Evolutionary conservation across 768 basidiomycete species (phyloP).

Genomic region (Boletus rufocinnamomeus): DNA sequence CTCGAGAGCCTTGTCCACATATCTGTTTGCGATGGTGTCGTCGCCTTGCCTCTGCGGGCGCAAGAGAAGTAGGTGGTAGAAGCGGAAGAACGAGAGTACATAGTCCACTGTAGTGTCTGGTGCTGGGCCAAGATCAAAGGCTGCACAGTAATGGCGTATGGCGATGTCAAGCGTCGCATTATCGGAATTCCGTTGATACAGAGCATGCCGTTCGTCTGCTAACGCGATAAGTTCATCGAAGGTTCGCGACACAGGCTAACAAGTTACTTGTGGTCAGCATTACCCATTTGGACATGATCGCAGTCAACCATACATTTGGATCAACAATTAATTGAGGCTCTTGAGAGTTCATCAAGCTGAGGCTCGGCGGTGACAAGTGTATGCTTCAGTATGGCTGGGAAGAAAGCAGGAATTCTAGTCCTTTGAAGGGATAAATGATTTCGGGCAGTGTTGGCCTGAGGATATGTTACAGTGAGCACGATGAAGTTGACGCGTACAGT

Average conservation of each 20-base stretch:
- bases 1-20: conserved; percentile 14
- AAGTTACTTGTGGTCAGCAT: not conserved
- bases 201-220: conserved; percentile 9
- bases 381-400: not conserved
- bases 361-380: not conserved
- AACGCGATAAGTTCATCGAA: conserved; percentile 15
- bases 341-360: not conserved
- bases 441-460: not conserved
- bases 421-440: not conserved
- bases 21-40: not conserved
- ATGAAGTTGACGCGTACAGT: too few species aligned
- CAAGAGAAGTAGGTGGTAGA: conserved; percentile 2
- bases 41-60: not conserved
- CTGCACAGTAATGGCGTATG: conserved; percentile 16
- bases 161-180: conserved; percentile 9
- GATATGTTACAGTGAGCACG: not conserved
- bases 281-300: not conserved
- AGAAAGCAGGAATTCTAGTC: not conserved
- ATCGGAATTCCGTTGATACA: conserved; percentile 8
- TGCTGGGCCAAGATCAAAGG: conserved; percentile 19
- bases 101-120: conserved; percentile 5
- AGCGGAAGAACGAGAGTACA: conserved; percentile 14
- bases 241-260: conserved; percentile 27
- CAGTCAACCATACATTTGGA: not conserved
- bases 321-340: not conserved